A percentile compares a stretch with the other conserved stretches of the same genome.
These are phyloP conservation scores for Castanea mollissima DNA, from an alignment of 306 rosid species.

Conservation along the genomic window DNA sequence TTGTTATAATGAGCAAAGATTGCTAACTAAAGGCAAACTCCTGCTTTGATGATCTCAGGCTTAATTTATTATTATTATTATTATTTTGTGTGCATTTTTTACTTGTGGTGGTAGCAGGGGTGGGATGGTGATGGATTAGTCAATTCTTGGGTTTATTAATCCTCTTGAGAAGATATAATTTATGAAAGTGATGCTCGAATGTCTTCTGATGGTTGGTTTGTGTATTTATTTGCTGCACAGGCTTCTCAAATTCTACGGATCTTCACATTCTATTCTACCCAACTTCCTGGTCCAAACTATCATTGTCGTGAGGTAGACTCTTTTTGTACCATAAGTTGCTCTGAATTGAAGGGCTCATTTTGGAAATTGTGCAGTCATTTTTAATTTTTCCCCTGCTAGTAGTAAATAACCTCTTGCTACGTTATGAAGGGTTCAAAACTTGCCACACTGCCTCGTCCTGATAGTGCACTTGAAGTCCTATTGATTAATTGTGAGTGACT, in stretches of 20 bases:
- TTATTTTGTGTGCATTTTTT: not conserved
- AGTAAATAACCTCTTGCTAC: not conserved
- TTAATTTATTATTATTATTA: not conserved
- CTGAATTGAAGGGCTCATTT: not conserved
- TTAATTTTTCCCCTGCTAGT: not conserved
- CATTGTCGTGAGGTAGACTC: slow-evolving; percentile 89
- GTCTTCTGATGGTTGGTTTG: slow-evolving; percentile 12
- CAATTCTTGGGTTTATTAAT: not conserved
- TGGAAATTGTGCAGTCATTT: not conserved
- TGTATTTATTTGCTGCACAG: slow-evolving; percentile 50
- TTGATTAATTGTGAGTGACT: slow-evolving; percentile 67
- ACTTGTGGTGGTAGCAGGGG: not conserved
- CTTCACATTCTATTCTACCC: slow-evolving; percentile 91
- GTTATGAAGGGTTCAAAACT: slow-evolving; percentile 76
- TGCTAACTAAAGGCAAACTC: too few relatives aligned
- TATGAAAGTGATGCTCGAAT: not conserved
- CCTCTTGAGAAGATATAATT: not conserved
- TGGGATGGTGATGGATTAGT: not conserved
- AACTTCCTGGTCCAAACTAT: slow-evolving; percentile 99
- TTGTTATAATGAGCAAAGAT: too few relatives aligned
- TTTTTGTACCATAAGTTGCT: not conserved
- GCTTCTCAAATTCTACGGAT: slow-evolving; percentile 84
- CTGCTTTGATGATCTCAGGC: not conserved
- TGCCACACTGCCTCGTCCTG: slow-evolving; percentile 82
- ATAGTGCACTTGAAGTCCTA: slow-evolving; percentile 63